phyloP scores from a whole-genome alignment of 2,329 filamentous ascomycete genomes.

The Aureobasidium melanogenum region DNA sequence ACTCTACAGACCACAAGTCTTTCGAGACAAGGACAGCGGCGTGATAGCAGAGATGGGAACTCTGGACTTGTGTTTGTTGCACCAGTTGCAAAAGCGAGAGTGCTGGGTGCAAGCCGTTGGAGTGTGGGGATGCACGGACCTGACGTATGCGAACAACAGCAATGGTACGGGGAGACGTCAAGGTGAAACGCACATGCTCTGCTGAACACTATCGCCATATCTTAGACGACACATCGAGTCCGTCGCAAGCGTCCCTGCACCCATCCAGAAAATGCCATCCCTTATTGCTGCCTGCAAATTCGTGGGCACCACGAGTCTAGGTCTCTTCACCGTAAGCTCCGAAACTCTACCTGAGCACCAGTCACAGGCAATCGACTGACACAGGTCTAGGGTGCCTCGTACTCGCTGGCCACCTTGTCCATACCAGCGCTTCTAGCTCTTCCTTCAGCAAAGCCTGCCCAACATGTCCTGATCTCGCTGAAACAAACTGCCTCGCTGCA shows the following conservation, averaged over 20 bases:
- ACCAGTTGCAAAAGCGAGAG: background rate
- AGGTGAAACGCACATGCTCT: background rate
- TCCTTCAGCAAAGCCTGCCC: slow-evolving; percentile 62
- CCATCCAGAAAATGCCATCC: slow-evolving; percentile 21
- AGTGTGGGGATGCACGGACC: background rate
- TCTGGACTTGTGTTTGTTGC: background rate
- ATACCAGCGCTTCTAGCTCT: slow-evolving; percentile 75
- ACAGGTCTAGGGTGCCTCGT: slow-evolving; percentile 68
- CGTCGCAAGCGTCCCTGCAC: background rate
- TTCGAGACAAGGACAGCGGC: background rate
- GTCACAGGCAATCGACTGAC: slow-evolving; percentile 6
- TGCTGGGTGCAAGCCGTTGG: background rate
- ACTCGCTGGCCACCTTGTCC: slow-evolving; percentile 68
- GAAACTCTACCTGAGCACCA: background rate
- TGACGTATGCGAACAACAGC: background rate
- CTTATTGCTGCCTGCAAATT: slow-evolving; percentile 79
- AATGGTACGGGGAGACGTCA: background rate
- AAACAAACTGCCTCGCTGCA: slow-evolving; percentile 58
- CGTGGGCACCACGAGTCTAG: slow-evolving; percentile 81
- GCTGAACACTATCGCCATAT: background rate
- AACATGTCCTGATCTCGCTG: slow-evolving; percentile 57
- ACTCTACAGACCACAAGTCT: too few species aligned
- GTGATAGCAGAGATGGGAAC: background rate
- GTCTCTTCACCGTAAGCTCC: slow-evolving; percentile 69
- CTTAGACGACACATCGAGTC: background rate